Percentiles rank a stretch among this genome's conserved stretches.
These are phyloP conservation scores for Cronartium ribicola DNA, from an alignment of 1,284 basidiomycete genomes.

Conservation along the genomic window DNA sequence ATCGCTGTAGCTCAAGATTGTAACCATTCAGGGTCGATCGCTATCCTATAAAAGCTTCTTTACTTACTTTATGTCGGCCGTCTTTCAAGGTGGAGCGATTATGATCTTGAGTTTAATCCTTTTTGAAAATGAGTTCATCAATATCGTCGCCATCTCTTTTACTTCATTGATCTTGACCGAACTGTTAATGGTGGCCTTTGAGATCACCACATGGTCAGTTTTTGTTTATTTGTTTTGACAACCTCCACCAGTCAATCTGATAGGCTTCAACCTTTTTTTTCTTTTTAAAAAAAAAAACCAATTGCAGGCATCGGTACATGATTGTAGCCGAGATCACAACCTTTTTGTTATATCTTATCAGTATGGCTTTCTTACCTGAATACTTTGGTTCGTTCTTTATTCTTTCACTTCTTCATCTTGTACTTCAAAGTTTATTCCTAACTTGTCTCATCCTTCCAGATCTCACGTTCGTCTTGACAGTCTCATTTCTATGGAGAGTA, in stretches of 20 bases:
- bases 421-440: conserved; percentile 1
- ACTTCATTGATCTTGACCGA: conserved; percentile 94
- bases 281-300: neutral
- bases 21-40: conserved; percentile 68
- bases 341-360: conserved; percentile 79
- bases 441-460: conserved; percentile 58
- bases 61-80: conserved; percentile 92
- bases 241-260: neutral
- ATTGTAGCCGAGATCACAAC: conserved; percentile 85
- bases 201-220: conserved; percentile 88
- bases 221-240: conserved; percentile 12
- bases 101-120: conserved; percentile 96
- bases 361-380: conserved; percentile 88
- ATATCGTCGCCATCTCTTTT: conserved; percentile 97
- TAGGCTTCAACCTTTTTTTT: neutral
- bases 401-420: neutral
- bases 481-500: conserved; percentile 90
- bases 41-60: conserved; percentile 97
- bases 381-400: conserved; percentile 76
- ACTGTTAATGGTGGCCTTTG: conserved; percentile 95
- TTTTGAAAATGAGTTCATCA: conserved; percentile 95
- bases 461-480: conserved; percentile 81
- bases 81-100: conserved; percentile 97
- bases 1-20: neutral
- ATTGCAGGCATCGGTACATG: conserved; percentile 92